Conservation (phyloP, 257 asterid species). For the Gentiana straminea region DNA sequence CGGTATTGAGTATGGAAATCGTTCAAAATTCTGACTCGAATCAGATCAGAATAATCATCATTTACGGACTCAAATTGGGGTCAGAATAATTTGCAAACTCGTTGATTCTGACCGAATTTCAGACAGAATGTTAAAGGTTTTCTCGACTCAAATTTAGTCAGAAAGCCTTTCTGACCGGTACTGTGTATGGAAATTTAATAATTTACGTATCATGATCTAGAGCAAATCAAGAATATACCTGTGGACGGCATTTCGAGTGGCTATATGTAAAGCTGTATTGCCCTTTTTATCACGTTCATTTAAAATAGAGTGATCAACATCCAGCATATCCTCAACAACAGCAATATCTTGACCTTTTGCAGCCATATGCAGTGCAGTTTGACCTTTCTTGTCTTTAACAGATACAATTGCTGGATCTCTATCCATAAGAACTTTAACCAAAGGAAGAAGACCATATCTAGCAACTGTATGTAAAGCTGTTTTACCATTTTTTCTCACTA, state of each 20-base stretch:
- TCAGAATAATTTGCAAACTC: no score
- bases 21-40: no score
- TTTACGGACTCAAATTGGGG: no score
- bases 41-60: no score
- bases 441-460: slow-evolving; percentile 59
- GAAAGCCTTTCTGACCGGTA: no score
- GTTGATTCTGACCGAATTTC: no score
- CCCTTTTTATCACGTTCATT: slow-evolving; percentile 94
- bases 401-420: slow-evolving; percentile 69
- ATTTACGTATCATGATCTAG: neutral
- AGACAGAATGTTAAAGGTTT: no score
- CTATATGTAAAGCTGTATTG: slow-evolving; percentile 82
- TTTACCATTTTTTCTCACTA: slow-evolving; percentile 88
- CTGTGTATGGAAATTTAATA: no score
- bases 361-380: slow-evolving; percentile 98
- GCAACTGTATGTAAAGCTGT: slow-evolving; percentile 88
- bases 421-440: slow-evolving; percentile 62
- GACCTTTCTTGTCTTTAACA: slow-evolving; percentile 88
- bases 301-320: slow-evolving; percentile 59
- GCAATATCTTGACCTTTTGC: slow-evolving; percentile 77
- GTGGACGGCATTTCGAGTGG: slow-evolving; percentile 79
- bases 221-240: slow-evolving; percentile 29
- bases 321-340: slow-evolving; percentile 73
- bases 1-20: no score
- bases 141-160: no score